A percentile compares a stretch with the other conserved stretches of the same genome.
Evolutionary conservation across 2,329 filamentous ascomycete species (phyloP).

Genomic region (Botrytis paeoniae): DNA sequence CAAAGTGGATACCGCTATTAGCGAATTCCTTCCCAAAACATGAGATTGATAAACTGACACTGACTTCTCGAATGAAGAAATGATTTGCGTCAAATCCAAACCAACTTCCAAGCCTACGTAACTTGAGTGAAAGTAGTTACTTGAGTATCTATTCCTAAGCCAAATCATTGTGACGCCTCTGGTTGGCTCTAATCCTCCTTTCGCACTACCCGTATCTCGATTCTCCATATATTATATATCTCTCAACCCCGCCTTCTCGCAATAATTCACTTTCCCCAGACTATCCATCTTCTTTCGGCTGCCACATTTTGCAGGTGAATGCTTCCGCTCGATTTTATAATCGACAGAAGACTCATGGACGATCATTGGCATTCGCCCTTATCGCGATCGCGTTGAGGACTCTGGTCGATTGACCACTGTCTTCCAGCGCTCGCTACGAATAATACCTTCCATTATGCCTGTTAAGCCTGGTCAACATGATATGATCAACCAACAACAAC

Average conservation of each 20-base stretch:
- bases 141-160: not conserved
- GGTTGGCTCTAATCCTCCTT: slow-evolving; percentile 9
- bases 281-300: slow-evolving; percentile 30
- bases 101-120: slow-evolving; percentile 13
- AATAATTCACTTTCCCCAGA: slow-evolving; percentile 15
- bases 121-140: not conserved
- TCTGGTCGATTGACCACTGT: slow-evolving; percentile 51
- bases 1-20: slow-evolving; percentile 14
- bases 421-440: slow-evolving; percentile 39
- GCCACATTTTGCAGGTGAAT: slow-evolving; percentile 29
- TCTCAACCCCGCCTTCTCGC: slow-evolving; percentile 26
- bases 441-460: slow-evolving; percentile 45
- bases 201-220: slow-evolving; percentile 8
- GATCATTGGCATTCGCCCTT: slow-evolving; percentile 50
- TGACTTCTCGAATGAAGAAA: slow-evolving; percentile 12
- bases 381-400: slow-evolving; percentile 62
- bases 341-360: slow-evolving; percentile 48
- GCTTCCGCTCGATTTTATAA: slow-evolving; percentile 27
- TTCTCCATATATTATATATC: slow-evolving; percentile 19
- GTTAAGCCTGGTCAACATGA: slow-evolving; percentile 32
- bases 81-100: slow-evolving; percentile 15
- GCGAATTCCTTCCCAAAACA: slow-evolving; percentile 7
- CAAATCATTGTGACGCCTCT: slow-evolving; percentile 4
- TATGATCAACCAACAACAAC: slow-evolving; percentile 26
- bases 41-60: slow-evolving; percentile 1